A percentile compares a stretch with the other conserved stretches of the same genome.
Conservation (phyloP, 164 flowering plant genomes). For the Cinnamomum micranthum region DNA sequence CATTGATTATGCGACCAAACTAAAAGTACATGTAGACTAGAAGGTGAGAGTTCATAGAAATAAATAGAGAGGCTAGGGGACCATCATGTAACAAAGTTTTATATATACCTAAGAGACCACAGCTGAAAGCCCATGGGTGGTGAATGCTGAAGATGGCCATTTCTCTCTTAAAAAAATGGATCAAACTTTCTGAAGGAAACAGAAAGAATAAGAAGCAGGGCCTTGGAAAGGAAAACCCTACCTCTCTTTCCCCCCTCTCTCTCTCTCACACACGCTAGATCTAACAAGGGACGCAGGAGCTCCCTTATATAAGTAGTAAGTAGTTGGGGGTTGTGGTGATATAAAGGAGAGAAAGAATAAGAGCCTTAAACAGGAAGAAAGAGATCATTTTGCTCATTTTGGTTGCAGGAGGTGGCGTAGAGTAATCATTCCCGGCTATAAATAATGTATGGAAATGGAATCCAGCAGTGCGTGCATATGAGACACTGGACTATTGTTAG, state of each 20-base stretch:
- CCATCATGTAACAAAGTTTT: neutral
- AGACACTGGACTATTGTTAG: no score
- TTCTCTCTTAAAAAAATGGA: neutral
- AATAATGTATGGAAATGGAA: neutral
- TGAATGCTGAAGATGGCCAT: constrained; percentile 29
- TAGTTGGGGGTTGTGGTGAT: neutral
- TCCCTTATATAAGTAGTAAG: no score
- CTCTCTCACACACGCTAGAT: no score
- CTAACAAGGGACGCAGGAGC: no score
- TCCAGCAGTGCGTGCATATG: no score
- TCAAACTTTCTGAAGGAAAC: neutral
- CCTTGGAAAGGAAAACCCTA: neutral
- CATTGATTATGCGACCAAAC: neutral
- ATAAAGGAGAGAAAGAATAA: neutral
- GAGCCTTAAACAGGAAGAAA: neutral
- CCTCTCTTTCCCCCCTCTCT: neutral
- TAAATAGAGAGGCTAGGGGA: neutral
- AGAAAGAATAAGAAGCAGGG: neutral
- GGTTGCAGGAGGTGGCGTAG: constrained; percentile 8
- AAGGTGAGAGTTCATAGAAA: neutral
- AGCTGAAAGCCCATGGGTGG: constrained; percentile 25
- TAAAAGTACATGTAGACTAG: neutral
- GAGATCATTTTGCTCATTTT: neutral
- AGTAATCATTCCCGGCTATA: neutral
- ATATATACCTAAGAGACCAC: constrained; percentile 44